Conservation (phyloP, 2,329 filamentous ascomycete species). For the Clarireedia paspali region DNA sequence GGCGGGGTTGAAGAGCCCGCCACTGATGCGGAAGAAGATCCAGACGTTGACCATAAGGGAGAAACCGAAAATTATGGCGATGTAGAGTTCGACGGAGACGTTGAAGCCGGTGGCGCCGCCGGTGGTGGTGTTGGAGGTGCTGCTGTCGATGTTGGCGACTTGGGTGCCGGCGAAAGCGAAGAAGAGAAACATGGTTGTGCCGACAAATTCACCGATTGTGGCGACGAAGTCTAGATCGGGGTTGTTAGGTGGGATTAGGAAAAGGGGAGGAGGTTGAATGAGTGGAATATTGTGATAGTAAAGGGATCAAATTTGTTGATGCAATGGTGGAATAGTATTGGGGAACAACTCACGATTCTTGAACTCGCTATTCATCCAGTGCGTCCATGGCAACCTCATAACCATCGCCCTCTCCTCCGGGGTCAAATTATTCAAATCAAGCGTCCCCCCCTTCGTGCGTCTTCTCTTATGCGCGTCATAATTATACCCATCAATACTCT, state of each 20-base stretch:
- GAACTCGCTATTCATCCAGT: slow-evolving; percentile 40
- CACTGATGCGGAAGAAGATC: slow-evolving; percentile 38
- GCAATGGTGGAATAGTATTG: too few relatives aligned
- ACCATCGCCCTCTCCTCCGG: slow-evolving; percentile 36
- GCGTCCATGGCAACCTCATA: slow-evolving; percentile 36
- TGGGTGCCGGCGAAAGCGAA: slow-evolving; percentile 29
- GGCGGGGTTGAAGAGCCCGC: slow-evolving; percentile 45
- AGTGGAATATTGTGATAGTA: background rate
- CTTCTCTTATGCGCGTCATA: slow-evolving; percentile 15
- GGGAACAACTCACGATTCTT: slow-evolving; percentile 31
- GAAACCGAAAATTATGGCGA: slow-evolving; percentile 28
- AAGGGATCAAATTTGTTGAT: background rate
- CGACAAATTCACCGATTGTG: slow-evolving; percentile 26
- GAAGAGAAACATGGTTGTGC: slow-evolving; percentile 32
- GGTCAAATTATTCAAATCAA: slow-evolving; percentile 35
- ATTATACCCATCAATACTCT: slow-evolving; percentile 24
- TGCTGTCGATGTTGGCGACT: slow-evolving; percentile 24
- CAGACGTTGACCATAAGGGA: slow-evolving; percentile 44
- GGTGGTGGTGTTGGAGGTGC: background rate
- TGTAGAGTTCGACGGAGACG: slow-evolving; percentile 34
- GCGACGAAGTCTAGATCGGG: slow-evolving; percentile 20
- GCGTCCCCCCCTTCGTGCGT: slow-evolving; percentile 4
- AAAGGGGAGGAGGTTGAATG: background rate
- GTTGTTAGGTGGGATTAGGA: background rate
- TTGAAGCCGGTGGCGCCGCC: slow-evolving; percentile 2